Evolutionary conservation across 805 yeast species (phyloP).

Genomic region (Saccharomycopsis lassenensis): DNA sequence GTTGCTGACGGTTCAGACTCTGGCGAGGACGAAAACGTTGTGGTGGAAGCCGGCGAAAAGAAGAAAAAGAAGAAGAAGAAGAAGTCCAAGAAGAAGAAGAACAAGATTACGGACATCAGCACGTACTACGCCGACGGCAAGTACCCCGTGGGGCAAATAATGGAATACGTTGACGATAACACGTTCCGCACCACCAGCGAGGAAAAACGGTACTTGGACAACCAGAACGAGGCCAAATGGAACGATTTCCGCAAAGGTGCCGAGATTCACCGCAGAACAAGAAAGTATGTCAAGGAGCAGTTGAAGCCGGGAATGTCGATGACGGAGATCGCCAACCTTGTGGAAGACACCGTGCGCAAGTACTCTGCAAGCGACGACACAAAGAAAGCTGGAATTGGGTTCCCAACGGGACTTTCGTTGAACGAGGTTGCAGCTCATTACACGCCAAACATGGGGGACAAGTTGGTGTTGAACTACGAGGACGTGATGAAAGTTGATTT

Average conservation of each 20-base stretch:
- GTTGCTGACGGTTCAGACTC: constrained; percentile 4
- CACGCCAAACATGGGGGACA: constrained; percentile 94
- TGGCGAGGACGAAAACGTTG: constrained; percentile 5
- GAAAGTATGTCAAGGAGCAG: constrained; percentile 62
- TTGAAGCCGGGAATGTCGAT: constrained; percentile 88
- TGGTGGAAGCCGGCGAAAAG: constrained; percentile 19
- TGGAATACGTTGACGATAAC: constrained; percentile 58
- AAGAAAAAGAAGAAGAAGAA: constrained; percentile 45
- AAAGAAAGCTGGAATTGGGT: constrained; percentile 75
- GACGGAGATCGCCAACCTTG: constrained; percentile 79
- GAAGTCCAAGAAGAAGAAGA: constrained; percentile 46
- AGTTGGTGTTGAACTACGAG: constrained; percentile 63
- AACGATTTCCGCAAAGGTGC: constrained; percentile 93
- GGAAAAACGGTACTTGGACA: constrained; percentile 71
- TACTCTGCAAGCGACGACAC: constrained; percentile 44
- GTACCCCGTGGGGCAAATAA: constrained; percentile 84
- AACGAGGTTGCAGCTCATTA: constrained; percentile 97
- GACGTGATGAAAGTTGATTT: constrained; percentile 96
- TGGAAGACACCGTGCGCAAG: constrained; percentile 75
- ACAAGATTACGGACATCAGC: constrained; percentile 50
- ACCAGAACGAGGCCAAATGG: constrained; percentile 52
- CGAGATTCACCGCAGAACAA: constrained; percentile 86
- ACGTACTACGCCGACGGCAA: constrained; percentile 56
- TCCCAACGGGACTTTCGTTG: constrained; percentile 94
- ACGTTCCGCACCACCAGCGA: constrained; percentile 77